A percentile compares a stretch with the other conserved stretches of the same genome.
These are phyloP conservation scores for Pavlovales sp. DNA, from an alignment of 208 protist species.

Conservation along the genomic window DNA sequence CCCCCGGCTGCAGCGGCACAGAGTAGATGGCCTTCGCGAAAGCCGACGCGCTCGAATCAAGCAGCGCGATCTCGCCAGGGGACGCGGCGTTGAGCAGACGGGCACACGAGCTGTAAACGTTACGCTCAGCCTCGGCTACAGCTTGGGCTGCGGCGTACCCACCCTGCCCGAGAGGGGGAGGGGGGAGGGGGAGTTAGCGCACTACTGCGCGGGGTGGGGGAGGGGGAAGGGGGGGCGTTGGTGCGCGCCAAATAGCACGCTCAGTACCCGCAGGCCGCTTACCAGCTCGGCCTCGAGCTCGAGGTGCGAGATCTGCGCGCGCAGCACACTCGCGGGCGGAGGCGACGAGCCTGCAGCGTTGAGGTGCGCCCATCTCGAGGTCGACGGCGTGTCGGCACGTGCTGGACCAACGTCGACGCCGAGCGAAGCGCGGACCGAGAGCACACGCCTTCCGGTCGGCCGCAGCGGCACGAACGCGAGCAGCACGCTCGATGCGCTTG, in stretches of 20 bases:
- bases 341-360: not conserved
- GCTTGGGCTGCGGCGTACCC: not conserved
- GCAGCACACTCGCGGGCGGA: not conserved
- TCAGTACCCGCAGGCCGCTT: no score
- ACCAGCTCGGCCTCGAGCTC: not conserved
- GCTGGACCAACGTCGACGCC: not conserved
- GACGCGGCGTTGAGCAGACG: not conserved
- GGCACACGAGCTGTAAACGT: not conserved
- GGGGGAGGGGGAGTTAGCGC: no score
- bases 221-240: no score
- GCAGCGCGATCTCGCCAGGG: not conserved
- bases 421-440: no score
- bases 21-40: not conserved
- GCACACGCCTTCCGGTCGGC: no score
- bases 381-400: not conserved
- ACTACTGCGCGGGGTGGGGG: no score
- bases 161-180: no score
- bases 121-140: not conserved
- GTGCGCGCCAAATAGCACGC: no score
- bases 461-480: no score
- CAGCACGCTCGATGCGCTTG: no score
- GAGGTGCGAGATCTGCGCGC: not conserved
- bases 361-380: not conserved
- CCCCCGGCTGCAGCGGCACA: not conserved
- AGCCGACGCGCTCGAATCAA: not conserved